Conservation (phyloP, 2,329 filamentous ascomycete genomes). For the Huntiella decipiens region DNA sequence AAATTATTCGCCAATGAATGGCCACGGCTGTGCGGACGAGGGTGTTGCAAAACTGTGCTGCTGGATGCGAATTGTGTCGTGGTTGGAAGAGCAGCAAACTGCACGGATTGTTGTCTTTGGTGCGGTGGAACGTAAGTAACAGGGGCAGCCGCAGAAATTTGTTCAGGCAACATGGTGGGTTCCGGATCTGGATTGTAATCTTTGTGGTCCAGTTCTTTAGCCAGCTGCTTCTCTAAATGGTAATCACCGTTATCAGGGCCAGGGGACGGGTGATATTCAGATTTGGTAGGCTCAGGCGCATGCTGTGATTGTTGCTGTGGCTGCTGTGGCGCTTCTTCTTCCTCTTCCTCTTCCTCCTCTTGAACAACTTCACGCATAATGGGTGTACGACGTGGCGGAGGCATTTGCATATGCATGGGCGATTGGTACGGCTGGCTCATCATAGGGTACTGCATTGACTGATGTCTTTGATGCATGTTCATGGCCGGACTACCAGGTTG, state of each 20-base stretch:
- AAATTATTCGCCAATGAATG: slow-evolving; percentile 53
- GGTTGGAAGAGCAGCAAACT: slow-evolving; percentile 26
- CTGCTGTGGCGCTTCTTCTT: slow-evolving; percentile 12
- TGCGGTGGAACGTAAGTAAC: slow-evolving; percentile 18
- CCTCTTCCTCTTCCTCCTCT: slow-evolving; percentile 51
- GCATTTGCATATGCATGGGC: slow-evolving; percentile 21
- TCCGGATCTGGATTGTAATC: slow-evolving; percentile 50
- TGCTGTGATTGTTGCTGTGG: not conserved
- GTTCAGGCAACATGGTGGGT: slow-evolving; percentile 15
- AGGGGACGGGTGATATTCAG: slow-evolving; percentile 54
- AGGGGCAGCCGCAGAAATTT: slow-evolving; percentile 10
- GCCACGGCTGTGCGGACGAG: slow-evolving; percentile 53
- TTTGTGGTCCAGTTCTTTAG: slow-evolving; percentile 60
- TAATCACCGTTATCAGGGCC: slow-evolving; percentile 77
- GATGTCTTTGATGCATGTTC: slow-evolving; percentile 35
- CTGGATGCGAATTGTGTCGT: slow-evolving; percentile 27
- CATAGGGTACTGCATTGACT: slow-evolving; percentile 39
- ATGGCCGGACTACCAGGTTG: slow-evolving; percentile 23
- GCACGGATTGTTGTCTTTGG: slow-evolving; percentile 26
- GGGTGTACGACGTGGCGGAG: slow-evolving; percentile 34
- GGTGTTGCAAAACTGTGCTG: slow-evolving; percentile 45
- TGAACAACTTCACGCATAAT: slow-evolving; percentile 43
- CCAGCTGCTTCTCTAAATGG: slow-evolving; percentile 61
- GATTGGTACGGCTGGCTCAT: slow-evolving; percentile 30
- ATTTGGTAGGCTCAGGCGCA: not conserved